Evolutionary conservation across 495 filamentous ascomycete species (phyloP), one percentile per base, ranked within the genome.

Genomic region (Hypoxylon fuscum): DNA sequence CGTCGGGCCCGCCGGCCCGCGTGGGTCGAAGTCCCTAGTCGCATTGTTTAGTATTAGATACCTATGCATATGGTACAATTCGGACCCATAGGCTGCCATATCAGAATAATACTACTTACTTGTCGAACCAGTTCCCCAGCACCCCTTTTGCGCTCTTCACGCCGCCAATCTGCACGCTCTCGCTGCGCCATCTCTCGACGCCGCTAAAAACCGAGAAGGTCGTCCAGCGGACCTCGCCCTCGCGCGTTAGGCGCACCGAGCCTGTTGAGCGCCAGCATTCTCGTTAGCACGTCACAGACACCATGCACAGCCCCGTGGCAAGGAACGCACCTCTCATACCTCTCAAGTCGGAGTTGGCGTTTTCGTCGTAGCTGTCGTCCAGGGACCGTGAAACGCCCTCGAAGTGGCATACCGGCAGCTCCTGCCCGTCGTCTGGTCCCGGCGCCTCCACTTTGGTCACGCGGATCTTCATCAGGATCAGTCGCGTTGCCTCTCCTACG

Each of bases 191-290:
- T 14, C 85, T 68, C 66, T 88, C 84, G 53, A 84, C 78, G 15
- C 80, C 86, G 45, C 79, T 69, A 51, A 86, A 87, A 15, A 88
- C 77, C 2, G 85, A 87, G 48, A 81, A 83, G 0, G 82, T 84
- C 5, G 84, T 88, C 87, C 87, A 90, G 22, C 86, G 76, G 12
- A 90, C 82, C 59, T 89, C 87, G 10, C 86, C 86, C 53, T 87
- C 78, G 5, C 74, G 78, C 4, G 87, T 90, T 47, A 84, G 65
- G 14, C 80, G 72, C 3, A 85, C 86, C 6, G 72, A 75, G 0
- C 86, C 85, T 82, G 54, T 25, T 66, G 46, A 47, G 35, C 25
- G 12, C 17, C 47, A 32, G 5, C 52, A 44, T 2, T 55, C 10
- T n/a, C n/a, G 55, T 71, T 47, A 71, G 66, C 52, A 66, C n/a